These are phyloP conservation scores for Filobasidium wieringae DNA, from an alignment of 768 basidiomycete species.

Conservation along the genomic window DNA sequence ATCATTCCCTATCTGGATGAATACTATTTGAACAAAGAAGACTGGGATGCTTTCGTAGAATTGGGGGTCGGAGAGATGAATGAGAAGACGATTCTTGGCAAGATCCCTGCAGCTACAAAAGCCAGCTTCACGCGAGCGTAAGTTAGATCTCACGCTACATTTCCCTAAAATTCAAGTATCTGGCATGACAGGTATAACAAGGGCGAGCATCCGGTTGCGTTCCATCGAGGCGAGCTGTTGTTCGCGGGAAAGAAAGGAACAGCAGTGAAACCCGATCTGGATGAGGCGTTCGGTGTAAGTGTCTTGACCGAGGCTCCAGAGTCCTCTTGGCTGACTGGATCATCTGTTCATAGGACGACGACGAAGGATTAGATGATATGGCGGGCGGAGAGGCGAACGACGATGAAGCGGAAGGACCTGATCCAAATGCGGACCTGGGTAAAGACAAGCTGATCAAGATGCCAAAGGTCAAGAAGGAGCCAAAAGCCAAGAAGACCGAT, in stretches of 20 bases:
- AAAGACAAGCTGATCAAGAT: slow-evolving; percentile 55
- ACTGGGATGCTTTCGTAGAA: slow-evolving; percentile 93
- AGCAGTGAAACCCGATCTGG: slow-evolving; percentile 62
- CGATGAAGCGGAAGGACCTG: slow-evolving; percentile 41
- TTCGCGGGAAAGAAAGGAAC: slow-evolving; percentile 80
- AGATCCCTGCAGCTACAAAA: slow-evolving; percentile 71
- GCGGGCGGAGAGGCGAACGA: slow-evolving; percentile 48
- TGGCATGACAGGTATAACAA: slow-evolving; percentile 61
- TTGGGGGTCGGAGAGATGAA: slow-evolving; percentile 72
- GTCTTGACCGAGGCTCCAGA: slow-evolving; percentile 1
- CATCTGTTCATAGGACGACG: slow-evolving; percentile 41
- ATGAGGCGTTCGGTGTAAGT: slow-evolving; percentile 76
- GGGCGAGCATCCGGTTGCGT: slow-evolving; percentile 81
- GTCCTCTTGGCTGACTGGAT: slow-evolving; percentile 3
- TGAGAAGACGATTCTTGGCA: slow-evolving; percentile 66
- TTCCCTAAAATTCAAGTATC: neutral
- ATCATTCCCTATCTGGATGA: slow-evolving; percentile 85
- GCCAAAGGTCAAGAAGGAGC: slow-evolving; percentile 33
- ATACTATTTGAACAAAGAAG: slow-evolving; percentile 83
- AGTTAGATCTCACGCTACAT: slow-evolving; percentile 25
- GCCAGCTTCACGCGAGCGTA: slow-evolving; percentile 73
- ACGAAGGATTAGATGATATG: slow-evolving; percentile 14
- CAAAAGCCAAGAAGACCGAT: slow-evolving; percentile 32
- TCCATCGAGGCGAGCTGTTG: slow-evolving; percentile 62
- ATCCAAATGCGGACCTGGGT: slow-evolving; percentile 46